Conservation (phyloP, 2,329 filamentous ascomycete genomes). For the Venturia effusa region DNA sequence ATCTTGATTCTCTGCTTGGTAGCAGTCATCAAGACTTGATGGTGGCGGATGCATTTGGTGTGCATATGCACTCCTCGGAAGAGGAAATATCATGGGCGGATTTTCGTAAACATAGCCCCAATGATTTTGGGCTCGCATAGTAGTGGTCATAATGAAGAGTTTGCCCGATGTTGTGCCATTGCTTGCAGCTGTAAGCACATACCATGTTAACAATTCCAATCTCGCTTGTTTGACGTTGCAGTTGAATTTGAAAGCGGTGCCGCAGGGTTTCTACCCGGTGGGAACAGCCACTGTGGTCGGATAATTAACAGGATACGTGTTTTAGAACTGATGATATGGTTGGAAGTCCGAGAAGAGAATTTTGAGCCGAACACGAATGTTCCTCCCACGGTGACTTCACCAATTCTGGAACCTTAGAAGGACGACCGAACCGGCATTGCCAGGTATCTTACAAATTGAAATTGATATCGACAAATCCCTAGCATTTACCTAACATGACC, state of each 20-base stretch:
- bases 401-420: too few relatives aligned
- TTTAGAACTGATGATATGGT: too few relatives aligned
- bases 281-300: too few relatives aligned
- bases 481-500: too few relatives aligned
- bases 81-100: background rate
- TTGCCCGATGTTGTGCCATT: background rate
- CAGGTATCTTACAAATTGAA: too few relatives aligned
- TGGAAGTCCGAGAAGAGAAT: too few relatives aligned
- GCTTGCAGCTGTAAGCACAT: background rate
- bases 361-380: too few relatives aligned
- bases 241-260: background rate
- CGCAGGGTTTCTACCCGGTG: too few relatives aligned
- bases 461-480: too few relatives aligned
- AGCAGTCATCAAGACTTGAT: background rate
- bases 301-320: too few relatives aligned
- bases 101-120: background rate
- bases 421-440: too few relatives aligned
- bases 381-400: too few relatives aligned
- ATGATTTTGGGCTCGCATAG: background rate
- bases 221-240: background rate
- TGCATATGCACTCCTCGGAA: background rate
- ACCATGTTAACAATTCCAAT: background rate
- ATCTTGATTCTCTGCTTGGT: background rate
- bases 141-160: background rate
- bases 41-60: background rate